Percentiles rank a stretch among this genome's conserved stretches.
These are phyloP conservation scores for Teratosphaeria pseudoeucalypti DNA, from an alignment of 2,329 filamentous ascomycete species.

Conservation along the genomic window DNA sequence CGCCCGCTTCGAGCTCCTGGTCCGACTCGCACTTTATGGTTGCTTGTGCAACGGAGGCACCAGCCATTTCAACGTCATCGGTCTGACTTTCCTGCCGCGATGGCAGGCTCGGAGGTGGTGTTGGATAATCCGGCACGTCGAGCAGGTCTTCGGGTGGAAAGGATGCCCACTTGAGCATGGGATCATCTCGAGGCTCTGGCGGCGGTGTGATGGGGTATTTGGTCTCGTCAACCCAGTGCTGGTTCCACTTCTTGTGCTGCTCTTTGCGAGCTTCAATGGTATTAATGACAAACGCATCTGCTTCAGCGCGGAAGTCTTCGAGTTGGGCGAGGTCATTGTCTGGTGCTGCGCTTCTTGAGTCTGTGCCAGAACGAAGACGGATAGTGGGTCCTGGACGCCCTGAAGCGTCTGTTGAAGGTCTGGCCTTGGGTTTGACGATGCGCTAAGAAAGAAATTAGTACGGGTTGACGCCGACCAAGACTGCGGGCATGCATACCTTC, in stretches of 20 bases:
- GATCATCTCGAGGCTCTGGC: slow-evolving; percentile 39
- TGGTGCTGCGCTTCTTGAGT: slow-evolving; percentile 49
- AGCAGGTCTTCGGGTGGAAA: slow-evolving; percentile 15
- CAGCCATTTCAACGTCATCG: slow-evolving; percentile 27
- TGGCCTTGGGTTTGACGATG: slow-evolving; percentile 43
- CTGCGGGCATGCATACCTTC: slow-evolving; percentile 52
- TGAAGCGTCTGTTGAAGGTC: slow-evolving; percentile 44
- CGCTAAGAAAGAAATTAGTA: slow-evolving; percentile 22
- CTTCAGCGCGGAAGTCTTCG: slow-evolving; percentile 67
- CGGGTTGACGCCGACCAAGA: not conserved
- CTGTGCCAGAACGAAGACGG: slow-evolving; percentile 44
- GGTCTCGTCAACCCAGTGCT: slow-evolving; percentile 79
- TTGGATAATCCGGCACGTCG: slow-evolving; percentile 26
- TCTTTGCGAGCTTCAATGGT: slow-evolving; percentile 80
- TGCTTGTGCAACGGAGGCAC: slow-evolving; percentile 5
- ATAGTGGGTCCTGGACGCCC: slow-evolving; percentile 48
- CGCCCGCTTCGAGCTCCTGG: slow-evolving; percentile 9
- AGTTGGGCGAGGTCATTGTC: slow-evolving; percentile 66
- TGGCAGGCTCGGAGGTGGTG: slow-evolving; percentile 37
- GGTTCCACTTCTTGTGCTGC: slow-evolving; percentile 87
- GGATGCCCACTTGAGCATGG: slow-evolving; percentile 17
- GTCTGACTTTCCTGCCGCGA: slow-evolving; percentile 26
- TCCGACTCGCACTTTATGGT: not conserved
- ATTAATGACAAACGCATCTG: slow-evolving; percentile 66
- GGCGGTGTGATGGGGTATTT: slow-evolving; percentile 74